Conservation (phyloP, 306 rosid genomes). For the Mucuna pruriens region DNA sequence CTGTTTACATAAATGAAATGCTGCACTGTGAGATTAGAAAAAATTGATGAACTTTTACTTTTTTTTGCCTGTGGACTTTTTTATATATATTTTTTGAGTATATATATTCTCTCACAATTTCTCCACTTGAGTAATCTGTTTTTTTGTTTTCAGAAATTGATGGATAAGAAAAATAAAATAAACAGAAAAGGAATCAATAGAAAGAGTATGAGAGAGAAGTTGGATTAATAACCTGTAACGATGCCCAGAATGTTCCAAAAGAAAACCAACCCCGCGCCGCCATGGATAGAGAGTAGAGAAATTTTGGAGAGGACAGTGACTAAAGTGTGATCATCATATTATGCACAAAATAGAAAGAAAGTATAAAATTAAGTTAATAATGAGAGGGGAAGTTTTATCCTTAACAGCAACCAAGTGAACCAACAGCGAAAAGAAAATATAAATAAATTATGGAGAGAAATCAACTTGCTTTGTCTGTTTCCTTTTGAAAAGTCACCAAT, state of each 20-base stretch:
- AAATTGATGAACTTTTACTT: not conserved
- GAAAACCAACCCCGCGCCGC: slow-evolving; percentile 38
- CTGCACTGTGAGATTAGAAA: not conserved
- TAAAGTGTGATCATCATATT: slow-evolving; percentile 15
- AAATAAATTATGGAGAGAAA: not conserved
- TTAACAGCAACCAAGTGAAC: too few relatives aligned
- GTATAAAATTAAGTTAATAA: slow-evolving; percentile 11
- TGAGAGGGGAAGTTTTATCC: slow-evolving; percentile 33
- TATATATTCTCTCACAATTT: too few relatives aligned
- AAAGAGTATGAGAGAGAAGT: slow-evolving; percentile 25
- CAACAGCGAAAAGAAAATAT: not conserved
- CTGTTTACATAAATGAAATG: not conserved
- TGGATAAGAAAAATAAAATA: not conserved
- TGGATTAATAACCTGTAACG: slow-evolving; percentile 43
- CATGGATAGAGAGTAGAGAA: slow-evolving; percentile 32
- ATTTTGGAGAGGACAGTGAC: not conserved
- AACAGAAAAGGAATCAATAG: not conserved
- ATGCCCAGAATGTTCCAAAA: slow-evolving; percentile 24
- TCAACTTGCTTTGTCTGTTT: slow-evolving; percentile 11
- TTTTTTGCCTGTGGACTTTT: not conserved
- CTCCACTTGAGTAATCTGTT: too few relatives aligned
- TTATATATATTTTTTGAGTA: not conserved
- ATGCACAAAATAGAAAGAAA: slow-evolving; percentile 5
- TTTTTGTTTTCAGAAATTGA: not conserved
- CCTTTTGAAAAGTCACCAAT: slow-evolving; percentile 19